A percentile compares a stretch with the other conserved stretches of the same genome.
phyloP scores from a whole-genome alignment of 495 filamentous ascomycete species.

The Penicillium alfredii region DNA sequence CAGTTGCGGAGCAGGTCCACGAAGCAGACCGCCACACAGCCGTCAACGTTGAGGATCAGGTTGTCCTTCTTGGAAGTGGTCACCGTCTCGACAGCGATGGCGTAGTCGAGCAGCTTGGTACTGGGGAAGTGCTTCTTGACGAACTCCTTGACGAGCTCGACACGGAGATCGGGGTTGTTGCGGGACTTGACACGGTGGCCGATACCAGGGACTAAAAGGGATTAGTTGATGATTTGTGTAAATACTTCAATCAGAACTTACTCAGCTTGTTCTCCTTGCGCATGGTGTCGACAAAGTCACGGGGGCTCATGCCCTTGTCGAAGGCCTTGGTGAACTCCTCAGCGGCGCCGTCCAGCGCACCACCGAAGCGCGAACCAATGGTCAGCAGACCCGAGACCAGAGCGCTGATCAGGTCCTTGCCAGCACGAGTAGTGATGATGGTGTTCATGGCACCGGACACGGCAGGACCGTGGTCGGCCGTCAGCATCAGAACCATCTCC shows the following conservation, averaged over 20 bases:
- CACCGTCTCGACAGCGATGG: constrained; percentile 94
- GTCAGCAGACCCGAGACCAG: constrained; percentile 95
- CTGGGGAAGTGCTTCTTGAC: constrained; percentile 94
- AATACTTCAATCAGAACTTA: too few relatives aligned
- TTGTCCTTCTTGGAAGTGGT: constrained; percentile 99
- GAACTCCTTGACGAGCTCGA: constrained; percentile 98
- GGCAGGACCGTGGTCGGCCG: constrained; percentile 96
- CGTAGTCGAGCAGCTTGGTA: constrained; percentile 96
- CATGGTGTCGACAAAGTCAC: constrained; percentile 98
- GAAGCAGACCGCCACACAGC: constrained; percentile 97
- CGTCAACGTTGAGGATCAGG: constrained; percentile 98
- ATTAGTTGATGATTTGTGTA: background rate
- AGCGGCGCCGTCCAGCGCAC: constrained; percentile 93
- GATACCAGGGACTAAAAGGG: constrained; percentile 74
- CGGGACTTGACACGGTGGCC: constrained; percentile 98
- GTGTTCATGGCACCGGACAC: constrained; percentile 99
- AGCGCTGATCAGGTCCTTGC: constrained; percentile 95
- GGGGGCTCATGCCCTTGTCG: constrained; percentile 94
- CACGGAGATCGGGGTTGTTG: constrained; percentile 99
- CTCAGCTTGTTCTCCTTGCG: constrained; percentile 99
- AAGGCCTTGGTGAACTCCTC: constrained; percentile 98
- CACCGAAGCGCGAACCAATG: constrained; percentile 96
- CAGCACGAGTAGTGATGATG: constrained; percentile 97
- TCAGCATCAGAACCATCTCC: constrained; percentile 99
- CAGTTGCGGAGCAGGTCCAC: constrained; percentile 96